These are phyloP conservation scores for Cucumis cinereus DNA, from an alignment of 306 rosid genomes.

Conservation along the genomic window DNA sequence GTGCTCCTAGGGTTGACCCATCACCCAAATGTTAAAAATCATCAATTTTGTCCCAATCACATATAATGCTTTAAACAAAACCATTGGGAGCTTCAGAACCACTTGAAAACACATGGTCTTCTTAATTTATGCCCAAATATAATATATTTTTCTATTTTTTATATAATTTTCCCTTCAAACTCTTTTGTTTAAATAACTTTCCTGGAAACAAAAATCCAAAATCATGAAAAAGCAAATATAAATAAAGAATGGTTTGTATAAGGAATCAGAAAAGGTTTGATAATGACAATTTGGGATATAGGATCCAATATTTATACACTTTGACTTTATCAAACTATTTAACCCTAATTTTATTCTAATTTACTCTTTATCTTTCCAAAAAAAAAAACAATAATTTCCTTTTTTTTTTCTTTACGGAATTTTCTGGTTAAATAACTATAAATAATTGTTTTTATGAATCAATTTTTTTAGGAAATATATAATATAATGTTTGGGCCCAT, in stretches of 20 bases:
- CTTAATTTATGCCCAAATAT: neutral
- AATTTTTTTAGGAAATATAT: too few species aligned
- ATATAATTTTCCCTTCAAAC: neutral
- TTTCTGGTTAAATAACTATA: too few species aligned
- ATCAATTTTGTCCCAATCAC: neutral
- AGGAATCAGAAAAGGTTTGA: neutral
- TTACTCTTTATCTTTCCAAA: neutral
- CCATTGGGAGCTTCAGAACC: neutral
- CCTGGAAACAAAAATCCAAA: neutral
- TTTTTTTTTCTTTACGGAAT: too few species aligned
- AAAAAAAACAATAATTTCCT: too few species aligned
- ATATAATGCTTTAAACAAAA: neutral
- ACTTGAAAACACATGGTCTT: neutral
- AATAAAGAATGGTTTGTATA: neutral
- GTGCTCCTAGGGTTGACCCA: neutral
- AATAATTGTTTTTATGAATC: too few species aligned
- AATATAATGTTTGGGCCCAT: neutral
- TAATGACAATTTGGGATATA: neutral
- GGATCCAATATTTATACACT: neutral
- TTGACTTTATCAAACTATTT: neutral
- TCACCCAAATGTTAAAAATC: neutral
- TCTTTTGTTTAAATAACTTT: neutral
- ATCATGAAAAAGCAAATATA: neutral
- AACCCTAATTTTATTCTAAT: neutral
- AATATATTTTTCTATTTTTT: neutral